A percentile compares a stretch with the other conserved stretches of the same genome.
Conservation (phyloP, 441 rosid species). For the Manihot esculenta region DNA sequence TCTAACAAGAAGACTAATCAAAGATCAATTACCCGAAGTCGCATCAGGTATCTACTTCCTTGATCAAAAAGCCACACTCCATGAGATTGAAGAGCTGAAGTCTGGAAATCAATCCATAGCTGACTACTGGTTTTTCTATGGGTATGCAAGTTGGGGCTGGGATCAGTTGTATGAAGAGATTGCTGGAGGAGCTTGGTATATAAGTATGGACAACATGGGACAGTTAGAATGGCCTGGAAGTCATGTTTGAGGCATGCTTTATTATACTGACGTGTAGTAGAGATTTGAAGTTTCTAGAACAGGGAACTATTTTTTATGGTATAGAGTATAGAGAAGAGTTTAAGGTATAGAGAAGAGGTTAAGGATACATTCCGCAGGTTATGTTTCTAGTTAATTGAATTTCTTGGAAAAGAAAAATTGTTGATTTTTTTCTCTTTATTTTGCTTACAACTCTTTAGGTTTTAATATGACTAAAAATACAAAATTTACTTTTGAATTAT, state of each 20-base stretch:
- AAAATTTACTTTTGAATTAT: too few species aligned
- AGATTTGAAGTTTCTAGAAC: neutral
- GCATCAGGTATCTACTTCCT: constrained; percentile 71
- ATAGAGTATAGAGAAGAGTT: too few species aligned
- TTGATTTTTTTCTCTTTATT: neutral
- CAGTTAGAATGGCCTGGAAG: constrained; percentile 53
- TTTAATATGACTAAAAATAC: neutral
- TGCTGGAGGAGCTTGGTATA: constrained; percentile 66
- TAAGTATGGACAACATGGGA: constrained; percentile 31
- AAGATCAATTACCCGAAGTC: constrained; percentile 47
- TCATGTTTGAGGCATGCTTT: neutral
- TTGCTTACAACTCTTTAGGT: neutral
- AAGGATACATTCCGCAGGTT: neutral
- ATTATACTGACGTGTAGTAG: neutral
- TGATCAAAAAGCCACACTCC: constrained; percentile 52
- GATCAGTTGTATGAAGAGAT: constrained; percentile 73
- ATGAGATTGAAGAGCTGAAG: constrained; percentile 48
- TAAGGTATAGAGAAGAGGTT: constrained; percentile 1
- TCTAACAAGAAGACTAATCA: constrained; percentile 46
- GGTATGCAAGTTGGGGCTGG: constrained; percentile 84
- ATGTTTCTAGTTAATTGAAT: neutral
- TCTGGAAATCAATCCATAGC: constrained; percentile 42
- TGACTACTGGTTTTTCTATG: constrained; percentile 91
- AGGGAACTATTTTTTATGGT: neutral
- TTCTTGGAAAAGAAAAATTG: neutral